Percentiles rank a stretch among this genome's conserved stretches.
Evolutionary conservation across 139 green algal species (phyloP).

Genomic region (Chlorella sp.): DNA sequence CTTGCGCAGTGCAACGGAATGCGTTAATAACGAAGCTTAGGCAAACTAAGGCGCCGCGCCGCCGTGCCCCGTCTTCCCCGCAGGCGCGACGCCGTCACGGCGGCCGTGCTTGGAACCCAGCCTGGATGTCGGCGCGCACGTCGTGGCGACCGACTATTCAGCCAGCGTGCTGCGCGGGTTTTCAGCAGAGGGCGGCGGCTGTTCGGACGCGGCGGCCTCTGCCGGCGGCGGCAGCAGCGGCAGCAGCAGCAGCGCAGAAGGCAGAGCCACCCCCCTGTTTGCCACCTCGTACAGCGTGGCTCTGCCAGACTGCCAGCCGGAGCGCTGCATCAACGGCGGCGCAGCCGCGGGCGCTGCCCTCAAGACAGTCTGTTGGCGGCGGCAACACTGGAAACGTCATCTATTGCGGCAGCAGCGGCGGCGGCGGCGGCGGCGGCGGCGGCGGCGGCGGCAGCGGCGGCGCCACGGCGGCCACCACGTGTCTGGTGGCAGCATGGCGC

Average conservation of each 20-base stretch:
- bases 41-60: too few species aligned
- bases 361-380: too few species aligned
- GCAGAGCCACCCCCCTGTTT: background rate
- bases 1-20: too few species aligned
- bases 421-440: too few species aligned
- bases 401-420: too few species aligned
- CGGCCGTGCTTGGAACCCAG: too few species aligned
- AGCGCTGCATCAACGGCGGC: constrained; percentile 8
- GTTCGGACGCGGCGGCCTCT: background rate
- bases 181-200: background rate
- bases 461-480: background rate
- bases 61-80: too few species aligned
- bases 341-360: too few species aligned
- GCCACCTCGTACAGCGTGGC: background rate
- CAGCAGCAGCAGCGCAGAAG: background rate
- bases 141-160: constrained; percentile 36
- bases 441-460: too few species aligned
- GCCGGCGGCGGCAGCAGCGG: background rate
- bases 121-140: constrained; percentile 6
- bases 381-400: too few species aligned
- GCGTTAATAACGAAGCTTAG: too few species aligned
- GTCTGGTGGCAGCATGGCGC: too few species aligned
- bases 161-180: background rate
- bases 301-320: constrained; percentile 3
- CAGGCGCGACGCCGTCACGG: background rate